Evolutionary conservation across 1,139 yeast genomes (phyloP).

Genomic region (Pichia inconspicua): DNA sequence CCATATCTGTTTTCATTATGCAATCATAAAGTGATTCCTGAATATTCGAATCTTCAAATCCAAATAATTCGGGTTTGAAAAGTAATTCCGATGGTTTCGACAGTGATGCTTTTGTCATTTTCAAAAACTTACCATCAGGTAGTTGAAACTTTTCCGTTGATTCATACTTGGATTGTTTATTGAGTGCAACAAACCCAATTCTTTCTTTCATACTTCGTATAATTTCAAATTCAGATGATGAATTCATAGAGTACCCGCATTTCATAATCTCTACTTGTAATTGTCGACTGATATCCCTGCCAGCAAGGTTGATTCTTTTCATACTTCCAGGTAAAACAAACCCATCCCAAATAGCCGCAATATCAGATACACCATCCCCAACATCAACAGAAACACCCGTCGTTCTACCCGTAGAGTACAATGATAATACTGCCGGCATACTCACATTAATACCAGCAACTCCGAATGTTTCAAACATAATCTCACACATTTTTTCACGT

Average conservation of each 20-base stretch:
- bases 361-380: conserved; percentile 87
- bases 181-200: conserved; percentile 43
- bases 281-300: conserved; percentile 76
- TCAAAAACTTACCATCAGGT: conserved; percentile 74
- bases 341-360: conserved; percentile 88
- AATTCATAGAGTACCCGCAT: conserved; percentile 48
- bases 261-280: conserved; percentile 61
- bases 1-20: conserved; percentile 66
- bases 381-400: conserved; percentile 85
- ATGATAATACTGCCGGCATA: conserved; percentile 74
- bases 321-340: conserved; percentile 70
- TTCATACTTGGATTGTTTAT: background rate
- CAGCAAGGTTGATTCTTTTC: conserved; percentile 74
- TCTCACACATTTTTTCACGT: conserved; percentile 66
- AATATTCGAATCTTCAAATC: conserved; percentile 66
- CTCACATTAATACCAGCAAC: conserved; percentile 84
- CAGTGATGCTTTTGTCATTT: conserved; percentile 32
- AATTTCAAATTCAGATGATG: conserved; percentile 76
- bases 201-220: conserved; percentile 73
- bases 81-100: conserved; percentile 60
- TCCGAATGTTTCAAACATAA: conserved; percentile 74
- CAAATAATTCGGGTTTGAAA: conserved; percentile 72
- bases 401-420: conserved; percentile 85
- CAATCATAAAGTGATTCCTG: conserved; percentile 62
- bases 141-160: conserved; percentile 38